These are phyloP conservation scores for Agastache rugosa DNA, from an alignment of 257 asterid genomes.

Conservation along the genomic window DNA sequence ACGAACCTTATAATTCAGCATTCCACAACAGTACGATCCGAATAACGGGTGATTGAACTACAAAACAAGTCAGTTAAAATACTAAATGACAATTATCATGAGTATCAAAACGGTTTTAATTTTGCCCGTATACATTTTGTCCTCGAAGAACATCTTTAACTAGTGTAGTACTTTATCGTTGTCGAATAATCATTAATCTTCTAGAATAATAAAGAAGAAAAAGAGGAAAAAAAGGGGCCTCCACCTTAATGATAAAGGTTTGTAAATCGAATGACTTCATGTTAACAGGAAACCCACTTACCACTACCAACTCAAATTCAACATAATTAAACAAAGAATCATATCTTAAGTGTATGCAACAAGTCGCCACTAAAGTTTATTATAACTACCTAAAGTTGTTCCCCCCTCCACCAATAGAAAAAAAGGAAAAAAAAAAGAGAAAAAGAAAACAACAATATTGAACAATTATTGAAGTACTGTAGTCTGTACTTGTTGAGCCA, in stretches of 20 bases:
- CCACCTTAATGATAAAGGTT: slow-evolving; percentile 34
- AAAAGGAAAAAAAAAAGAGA: background rate
- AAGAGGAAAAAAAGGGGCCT: background rate
- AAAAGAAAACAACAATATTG: background rate
- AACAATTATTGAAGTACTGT: background rate
- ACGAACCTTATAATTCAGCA: too few relatives aligned
- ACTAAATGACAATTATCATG: too few relatives aligned
- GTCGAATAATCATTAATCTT: background rate
- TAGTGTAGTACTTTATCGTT: background rate
- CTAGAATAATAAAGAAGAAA: slow-evolving; percentile 19
- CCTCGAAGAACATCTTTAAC: background rate
- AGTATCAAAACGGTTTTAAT: too few relatives aligned
- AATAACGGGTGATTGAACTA: too few relatives aligned
- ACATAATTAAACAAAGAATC: slow-evolving; percentile 11
- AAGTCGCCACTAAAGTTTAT: slow-evolving; percentile 5
- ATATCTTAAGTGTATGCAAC: background rate
- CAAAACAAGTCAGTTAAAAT: too few relatives aligned
- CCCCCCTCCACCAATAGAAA: background rate
- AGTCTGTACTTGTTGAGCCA: background rate
- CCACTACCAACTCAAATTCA: background rate
- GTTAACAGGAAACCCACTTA: background rate
- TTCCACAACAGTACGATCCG: too few relatives aligned
- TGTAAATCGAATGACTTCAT: slow-evolving; percentile 18
- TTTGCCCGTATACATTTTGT: background rate
- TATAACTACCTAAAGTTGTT: background rate